Conservation (phyloP, 2,329 filamentous ascomycete genomes). For the Arthroderma sp. region DNA sequence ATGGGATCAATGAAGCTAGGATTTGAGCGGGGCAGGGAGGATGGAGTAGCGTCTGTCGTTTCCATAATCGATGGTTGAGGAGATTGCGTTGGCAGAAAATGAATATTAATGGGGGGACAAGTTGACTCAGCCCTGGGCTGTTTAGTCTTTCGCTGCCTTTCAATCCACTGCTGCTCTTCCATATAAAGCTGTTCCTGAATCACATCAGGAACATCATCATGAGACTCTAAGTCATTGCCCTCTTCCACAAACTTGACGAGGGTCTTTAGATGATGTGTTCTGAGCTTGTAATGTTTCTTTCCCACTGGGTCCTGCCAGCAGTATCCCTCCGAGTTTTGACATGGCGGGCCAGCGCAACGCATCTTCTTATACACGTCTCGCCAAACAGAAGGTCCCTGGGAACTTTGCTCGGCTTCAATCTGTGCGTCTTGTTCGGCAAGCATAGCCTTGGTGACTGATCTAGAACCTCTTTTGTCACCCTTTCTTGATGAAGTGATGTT, state of each 20-base stretch:
- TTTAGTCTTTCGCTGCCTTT: conserved; percentile 13
- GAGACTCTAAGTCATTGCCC: conserved; percentile 13
- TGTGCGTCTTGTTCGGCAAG: conserved; percentile 5
- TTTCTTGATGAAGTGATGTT: neutral
- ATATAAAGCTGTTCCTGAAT: conserved; percentile 21
- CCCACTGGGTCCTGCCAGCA: conserved; percentile 21
- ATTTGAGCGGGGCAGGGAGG: neutral
- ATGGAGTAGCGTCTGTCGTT: neutral
- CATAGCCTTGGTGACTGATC: conserved; percentile 8
- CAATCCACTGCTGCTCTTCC: conserved; percentile 18
- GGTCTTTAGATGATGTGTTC: conserved; percentile 17
- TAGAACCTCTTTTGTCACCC: conserved; percentile 5
- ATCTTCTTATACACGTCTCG: conserved; percentile 7
- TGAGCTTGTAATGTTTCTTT: conserved; percentile 24
- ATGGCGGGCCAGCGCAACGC: conserved; percentile 6
- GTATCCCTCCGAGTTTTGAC: conserved; percentile 7
- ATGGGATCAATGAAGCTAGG: neutral
- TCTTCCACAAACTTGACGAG: conserved; percentile 18
- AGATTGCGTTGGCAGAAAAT: conserved; percentile 14
- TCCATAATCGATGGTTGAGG: conserved; percentile 5
- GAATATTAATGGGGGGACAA: conserved; percentile 20
- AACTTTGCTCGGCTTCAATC: conserved; percentile 6
- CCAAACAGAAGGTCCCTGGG: conserved; percentile 7
- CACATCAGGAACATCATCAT: conserved; percentile 20
- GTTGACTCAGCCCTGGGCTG: conserved; percentile 9